A percentile compares a stretch with the other conserved stretches of the same genome.
These are phyloP conservation scores for Albizia julibrissin DNA, from an alignment of 306 rosid species.

Conservation along the genomic window DNA sequence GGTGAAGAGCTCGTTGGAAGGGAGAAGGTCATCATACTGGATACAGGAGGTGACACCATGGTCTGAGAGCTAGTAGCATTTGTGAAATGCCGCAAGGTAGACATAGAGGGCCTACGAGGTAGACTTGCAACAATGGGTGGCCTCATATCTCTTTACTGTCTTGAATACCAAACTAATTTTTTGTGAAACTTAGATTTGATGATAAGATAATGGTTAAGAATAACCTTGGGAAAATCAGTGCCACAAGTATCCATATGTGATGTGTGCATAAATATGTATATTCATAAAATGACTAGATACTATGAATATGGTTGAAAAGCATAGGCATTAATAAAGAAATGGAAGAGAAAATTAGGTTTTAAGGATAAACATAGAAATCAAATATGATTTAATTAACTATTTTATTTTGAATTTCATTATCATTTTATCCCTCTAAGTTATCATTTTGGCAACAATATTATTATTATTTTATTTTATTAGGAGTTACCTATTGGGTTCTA, in stretches of 20 bases:
- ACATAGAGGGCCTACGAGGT: slow-evolving; percentile 37
- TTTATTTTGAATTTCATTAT: neutral
- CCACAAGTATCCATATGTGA: neutral
- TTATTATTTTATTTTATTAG: no score
- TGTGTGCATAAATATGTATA: neutral
- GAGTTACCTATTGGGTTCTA: neutral
- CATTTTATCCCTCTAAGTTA: neutral
- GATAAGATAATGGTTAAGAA: slow-evolving; percentile 32
- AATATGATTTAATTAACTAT: no score
- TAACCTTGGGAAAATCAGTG: slow-evolving; percentile 1
- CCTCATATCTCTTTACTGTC: slow-evolving; percentile 44
- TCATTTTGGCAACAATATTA: neutral
- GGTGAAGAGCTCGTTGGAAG: neutral
- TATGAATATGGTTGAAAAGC: no score
- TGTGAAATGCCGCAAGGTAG: slow-evolving; percentile 28
- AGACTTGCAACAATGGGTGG: slow-evolving; percentile 37
- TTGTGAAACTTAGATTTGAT: slow-evolving; percentile 51
- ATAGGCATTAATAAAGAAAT: no score
- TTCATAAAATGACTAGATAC: no score
- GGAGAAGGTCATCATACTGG: neutral
- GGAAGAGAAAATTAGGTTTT: no score
- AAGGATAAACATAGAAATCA: neutral
- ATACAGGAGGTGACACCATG: slow-evolving; percentile 17
- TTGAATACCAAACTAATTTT: slow-evolving; percentile 42
- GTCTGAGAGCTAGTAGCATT: slow-evolving; percentile 33